Evolutionary conservation across 2,329 filamentous ascomycete genomes (phyloP).

Genomic region (Orbilia javanica): DNA sequence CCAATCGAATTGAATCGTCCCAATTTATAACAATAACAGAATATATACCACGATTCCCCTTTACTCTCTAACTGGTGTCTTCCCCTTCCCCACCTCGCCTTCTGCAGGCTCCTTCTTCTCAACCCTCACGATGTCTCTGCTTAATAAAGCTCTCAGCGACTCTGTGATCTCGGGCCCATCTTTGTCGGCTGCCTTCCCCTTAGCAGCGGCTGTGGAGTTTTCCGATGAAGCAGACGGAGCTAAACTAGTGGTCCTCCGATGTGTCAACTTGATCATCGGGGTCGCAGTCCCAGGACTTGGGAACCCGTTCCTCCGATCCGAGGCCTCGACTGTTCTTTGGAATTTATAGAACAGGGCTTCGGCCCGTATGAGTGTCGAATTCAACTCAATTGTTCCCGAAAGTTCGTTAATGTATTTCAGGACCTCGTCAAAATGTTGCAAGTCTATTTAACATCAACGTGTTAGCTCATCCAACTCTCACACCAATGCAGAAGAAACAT

Average conservation of each 20-base stretch:
- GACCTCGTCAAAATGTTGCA: conserved; percentile 95
- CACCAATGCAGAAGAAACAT: no score
- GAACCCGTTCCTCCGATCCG: conserved; percentile 84
- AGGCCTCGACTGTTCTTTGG: conserved; percentile 86
- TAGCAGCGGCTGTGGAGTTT: conserved; percentile 13
- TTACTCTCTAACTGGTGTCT: conserved; percentile 43
- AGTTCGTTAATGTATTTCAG: conserved; percentile 98
- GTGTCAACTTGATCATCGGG: conserved; percentile 53
- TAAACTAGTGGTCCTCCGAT: conserved; percentile 32
- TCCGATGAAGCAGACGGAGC: conserved; percentile 9
- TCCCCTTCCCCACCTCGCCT: conserved; percentile 44
- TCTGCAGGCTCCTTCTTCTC: conserved; percentile 44
- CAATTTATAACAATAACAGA: conserved; percentile 10
- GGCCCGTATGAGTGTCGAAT: conserved; percentile 85
- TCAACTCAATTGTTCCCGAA: conserved; percentile 89
- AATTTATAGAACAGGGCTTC: conserved; percentile 90
- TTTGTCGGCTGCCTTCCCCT: conserved; percentile 40
- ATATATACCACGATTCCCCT: no score
- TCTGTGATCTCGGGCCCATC: conserved; percentile 56
- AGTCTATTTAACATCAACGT: conserved; percentile 66
- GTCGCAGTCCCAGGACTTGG: conserved; percentile 47
- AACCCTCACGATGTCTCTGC: conserved; percentile 39
- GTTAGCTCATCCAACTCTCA: not conserved
- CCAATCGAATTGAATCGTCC: conserved; percentile 17
- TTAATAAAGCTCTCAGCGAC: conserved; percentile 40